Evolutionary conservation across 441 rosid genomes (phyloP).

Genomic region (Adansonia grandidieri): DNA sequence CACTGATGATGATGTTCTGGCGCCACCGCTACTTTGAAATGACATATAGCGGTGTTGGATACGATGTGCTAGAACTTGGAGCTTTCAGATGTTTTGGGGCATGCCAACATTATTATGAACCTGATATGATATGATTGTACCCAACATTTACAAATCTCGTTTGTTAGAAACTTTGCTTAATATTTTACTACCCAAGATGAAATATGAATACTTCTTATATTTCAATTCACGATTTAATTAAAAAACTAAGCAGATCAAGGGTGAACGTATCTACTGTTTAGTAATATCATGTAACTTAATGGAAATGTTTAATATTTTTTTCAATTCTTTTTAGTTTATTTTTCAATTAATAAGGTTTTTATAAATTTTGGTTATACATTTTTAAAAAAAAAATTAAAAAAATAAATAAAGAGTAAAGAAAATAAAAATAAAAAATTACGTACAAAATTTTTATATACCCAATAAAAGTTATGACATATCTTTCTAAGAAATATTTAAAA

Average conservation of each 20-base stretch:
- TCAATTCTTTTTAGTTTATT: too few species aligned
- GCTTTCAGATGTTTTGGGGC: neutral
- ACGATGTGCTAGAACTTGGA: neutral
- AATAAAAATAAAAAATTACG: too few species aligned
- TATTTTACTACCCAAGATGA: neutral
- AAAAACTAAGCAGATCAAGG: neutral
- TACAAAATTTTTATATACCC: too few species aligned
- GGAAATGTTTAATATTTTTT: too few species aligned
- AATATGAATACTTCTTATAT: neutral
- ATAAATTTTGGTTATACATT: too few species aligned
- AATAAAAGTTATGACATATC: too few species aligned
- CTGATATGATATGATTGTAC: neutral
- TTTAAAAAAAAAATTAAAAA: neutral
- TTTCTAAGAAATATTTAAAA: too few species aligned
- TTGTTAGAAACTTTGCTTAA: neutral
- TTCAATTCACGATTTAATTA: neutral
- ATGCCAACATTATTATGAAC: neutral
- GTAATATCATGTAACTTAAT: too few species aligned
- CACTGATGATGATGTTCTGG: neutral
- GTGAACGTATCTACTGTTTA: too few species aligned
- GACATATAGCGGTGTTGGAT: too few species aligned
- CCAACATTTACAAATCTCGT: neutral
- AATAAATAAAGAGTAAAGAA: too few species aligned
- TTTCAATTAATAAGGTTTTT: too few species aligned
- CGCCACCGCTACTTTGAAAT: neutral